Base-by-base conservation (phyloP, 1,284 basidiomycete genomes). In the Boletus albobrunnescens region DNA sequence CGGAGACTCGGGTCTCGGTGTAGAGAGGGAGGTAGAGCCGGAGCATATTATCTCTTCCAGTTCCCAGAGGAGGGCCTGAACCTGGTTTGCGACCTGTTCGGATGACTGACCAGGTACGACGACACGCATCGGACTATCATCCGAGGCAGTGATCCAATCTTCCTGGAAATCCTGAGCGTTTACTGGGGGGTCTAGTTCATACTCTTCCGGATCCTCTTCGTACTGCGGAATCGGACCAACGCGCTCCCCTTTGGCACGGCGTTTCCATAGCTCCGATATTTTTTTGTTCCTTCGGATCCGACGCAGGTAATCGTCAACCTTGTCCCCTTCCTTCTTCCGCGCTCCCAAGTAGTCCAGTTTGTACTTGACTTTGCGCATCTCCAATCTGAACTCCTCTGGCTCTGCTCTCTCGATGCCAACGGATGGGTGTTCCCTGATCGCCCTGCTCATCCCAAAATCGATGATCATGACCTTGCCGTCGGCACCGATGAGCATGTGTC, bases 401-500 rank as follows among this genome's bases (percentile, higher is more conserved):
- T 63, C 68, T 5, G 74, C 72, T 20, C 50, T 54, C 20, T 55
- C 50, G 4, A 83, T 61, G 12, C 64, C 63, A 12, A 76, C 58
- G 1, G 63, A 63, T 8, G 64, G 45, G 27, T 71, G 64, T 23
- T 72, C 67, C n/a, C 60, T 59, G 6, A 67, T 46, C 5, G 73
- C 70, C 23, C 71, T 67, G 54, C 75, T 73, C 39, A 67, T 64
- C 35, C 78, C 71, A 58, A 82, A 83, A 59, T 83, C 74, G 52
- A 79, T 72, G 42, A 85, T 69, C 27, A 71, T 77, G 28, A 84
- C 73, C 26, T 68, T 69, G 35, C 71, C 75, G 54, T 82, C 78
- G 3, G 69, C 78, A 3, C 75, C 74, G 36, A 85, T 75, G 50
- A 84, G 70, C 58, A 84, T 77, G 47, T 81, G 75, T 6, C 73